phyloP scores from a whole-genome alignment of 129 eudicot species.

The Mikania micrantha region DNA sequence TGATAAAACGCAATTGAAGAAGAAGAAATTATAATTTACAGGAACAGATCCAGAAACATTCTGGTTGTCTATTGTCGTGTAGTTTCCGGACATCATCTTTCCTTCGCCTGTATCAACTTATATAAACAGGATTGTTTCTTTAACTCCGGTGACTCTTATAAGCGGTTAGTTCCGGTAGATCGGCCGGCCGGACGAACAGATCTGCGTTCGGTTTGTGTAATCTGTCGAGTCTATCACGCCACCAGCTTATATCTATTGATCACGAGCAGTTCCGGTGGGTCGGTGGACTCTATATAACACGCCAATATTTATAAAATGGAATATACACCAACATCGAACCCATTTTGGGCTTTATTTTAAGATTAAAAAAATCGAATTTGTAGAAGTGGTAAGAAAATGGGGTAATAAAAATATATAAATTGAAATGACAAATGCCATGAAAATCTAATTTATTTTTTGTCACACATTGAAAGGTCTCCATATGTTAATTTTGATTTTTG shows the following conservation, averaged over 20 bases:
- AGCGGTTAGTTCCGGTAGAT: constrained; percentile 19
- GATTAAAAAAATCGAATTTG: too few species aligned
- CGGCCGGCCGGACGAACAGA: constrained; percentile 16
- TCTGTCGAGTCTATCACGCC: not conserved
- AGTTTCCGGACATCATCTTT: constrained; percentile 99
- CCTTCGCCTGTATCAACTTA: not conserved
- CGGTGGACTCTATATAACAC: not conserved
- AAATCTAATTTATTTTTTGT: too few species aligned
- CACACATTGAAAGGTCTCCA: too few species aligned
- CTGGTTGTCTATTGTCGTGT: constrained; percentile 73
- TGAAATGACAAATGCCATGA: too few species aligned
- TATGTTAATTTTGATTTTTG: too few species aligned
- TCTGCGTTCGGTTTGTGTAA: constrained; percentile 7
- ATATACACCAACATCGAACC: not conserved
- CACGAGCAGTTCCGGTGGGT: not conserved
- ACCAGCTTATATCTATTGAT: not conserved
- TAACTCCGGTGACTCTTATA: not conserved
- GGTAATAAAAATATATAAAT: too few species aligned
- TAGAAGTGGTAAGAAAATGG: too few species aligned
- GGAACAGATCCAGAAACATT: constrained; percentile 92
- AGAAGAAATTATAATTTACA: constrained; percentile 21
- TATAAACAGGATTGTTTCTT: not conserved
- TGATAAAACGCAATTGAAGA: not conserved
- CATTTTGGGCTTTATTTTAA: not conserved
- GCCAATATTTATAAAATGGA: not conserved